Conservation (phyloP, 805 yeast species). For the Yamadazyma tumulicola region DNA sequence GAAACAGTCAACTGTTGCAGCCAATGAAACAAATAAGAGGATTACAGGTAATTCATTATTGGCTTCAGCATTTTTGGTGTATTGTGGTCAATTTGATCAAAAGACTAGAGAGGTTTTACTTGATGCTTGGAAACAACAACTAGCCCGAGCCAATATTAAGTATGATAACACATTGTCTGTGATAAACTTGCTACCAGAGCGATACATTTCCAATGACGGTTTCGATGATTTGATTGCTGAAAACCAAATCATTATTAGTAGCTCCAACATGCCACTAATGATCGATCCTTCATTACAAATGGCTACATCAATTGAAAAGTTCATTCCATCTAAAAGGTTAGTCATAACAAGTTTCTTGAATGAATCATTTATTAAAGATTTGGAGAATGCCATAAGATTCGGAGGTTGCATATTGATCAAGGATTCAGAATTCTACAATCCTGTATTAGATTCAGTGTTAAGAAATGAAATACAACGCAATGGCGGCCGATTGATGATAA, state of each 20-base stretch:
- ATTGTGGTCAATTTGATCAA: constrained; percentile 58
- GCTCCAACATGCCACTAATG: constrained; percentile 48
- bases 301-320: constrained; percentile 35
- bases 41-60: constrained; percentile 66
- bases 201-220: constrained; percentile 22
- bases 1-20: constrained; percentile 55
- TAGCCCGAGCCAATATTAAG: constrained; percentile 19
- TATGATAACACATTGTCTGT: constrained; percentile 8
- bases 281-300: constrained; percentile 68
- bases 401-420: constrained; percentile 72
- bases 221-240: constrained; percentile 61
- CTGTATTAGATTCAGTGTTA: constrained; percentile 62
- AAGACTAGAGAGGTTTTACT: constrained; percentile 36
- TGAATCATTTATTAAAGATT: constrained; percentile 56
- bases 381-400: constrained; percentile 80
- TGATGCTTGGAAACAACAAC: constrained; percentile 30
- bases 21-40: constrained; percentile 40
- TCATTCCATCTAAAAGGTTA: constrained; percentile 31
- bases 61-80: constrained; percentile 57
- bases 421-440: constrained; percentile 81
- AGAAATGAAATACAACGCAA: constrained; percentile 55
- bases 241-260: constrained; percentile 54
- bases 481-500: constrained; percentile 68
- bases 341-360: constrained; percentile 69
- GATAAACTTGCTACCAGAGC: constrained; percentile 3